These are phyloP conservation scores for Pyrenophora graminea DNA, from an alignment of 2,329 filamentous ascomycete genomes.

Conservation along the genomic window DNA sequence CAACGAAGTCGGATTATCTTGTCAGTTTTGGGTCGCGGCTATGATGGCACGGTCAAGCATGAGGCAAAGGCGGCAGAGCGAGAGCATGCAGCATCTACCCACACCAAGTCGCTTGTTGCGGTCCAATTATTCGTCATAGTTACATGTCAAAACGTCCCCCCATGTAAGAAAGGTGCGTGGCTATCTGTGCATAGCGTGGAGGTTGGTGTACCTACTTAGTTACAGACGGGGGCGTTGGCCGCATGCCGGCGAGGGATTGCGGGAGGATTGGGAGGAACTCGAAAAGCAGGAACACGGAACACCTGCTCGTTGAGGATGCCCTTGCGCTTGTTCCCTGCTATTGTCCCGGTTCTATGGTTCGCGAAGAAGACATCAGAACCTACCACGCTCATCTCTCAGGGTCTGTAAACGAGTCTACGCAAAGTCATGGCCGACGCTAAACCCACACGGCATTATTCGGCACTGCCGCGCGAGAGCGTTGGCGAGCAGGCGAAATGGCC, in stretches of 20 bases:
- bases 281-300: constrained; percentile 12
- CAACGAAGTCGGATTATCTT: too few relatives aligned
- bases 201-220: neutral
- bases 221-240: constrained; percentile 1
- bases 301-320: constrained; percentile 12
- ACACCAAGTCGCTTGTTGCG: too few relatives aligned
- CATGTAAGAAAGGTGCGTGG: too few relatives aligned
- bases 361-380: constrained; percentile 1
- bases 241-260: constrained; percentile 9
- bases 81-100: too few relatives aligned
- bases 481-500: neutral
- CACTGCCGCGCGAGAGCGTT: constrained; percentile 6
- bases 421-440: constrained; percentile 2
- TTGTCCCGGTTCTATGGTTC: constrained; percentile 10
- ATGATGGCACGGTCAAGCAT: too few relatives aligned
- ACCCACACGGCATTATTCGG: constrained; percentile 8
- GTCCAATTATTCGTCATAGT: too few relatives aligned
- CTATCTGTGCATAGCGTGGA: neutral
- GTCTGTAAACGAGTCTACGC: neutral
- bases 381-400: constrained; percentile 2
- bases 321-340: constrained; percentile 6
- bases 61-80: too few relatives aligned
- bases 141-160: neutral
- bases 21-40: too few relatives aligned
- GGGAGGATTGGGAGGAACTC: constrained; percentile 15